Percentiles rank a stretch among this genome's conserved stretches.
Evolutionary conservation across 2,329 filamentous ascomycete genomes (phyloP).

Genomic region (Trichophaea hybrida): DNA sequence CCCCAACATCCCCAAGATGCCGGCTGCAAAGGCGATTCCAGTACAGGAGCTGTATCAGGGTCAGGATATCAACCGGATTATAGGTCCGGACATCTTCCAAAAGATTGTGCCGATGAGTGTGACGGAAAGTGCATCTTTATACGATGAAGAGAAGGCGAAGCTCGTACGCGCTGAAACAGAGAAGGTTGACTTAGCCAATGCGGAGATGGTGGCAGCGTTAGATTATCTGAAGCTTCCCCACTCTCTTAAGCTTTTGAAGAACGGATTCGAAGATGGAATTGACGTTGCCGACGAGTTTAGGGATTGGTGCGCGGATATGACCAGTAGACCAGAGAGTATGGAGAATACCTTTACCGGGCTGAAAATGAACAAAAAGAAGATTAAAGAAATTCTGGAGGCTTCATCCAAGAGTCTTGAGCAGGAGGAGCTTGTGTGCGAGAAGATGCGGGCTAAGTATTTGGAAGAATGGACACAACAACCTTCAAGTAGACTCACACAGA

Average conservation of each 20-base stretch:
- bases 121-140: constrained; percentile 89
- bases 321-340: constrained; percentile 62
- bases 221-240: constrained; percentile 85
- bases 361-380: constrained; percentile 59
- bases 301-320: constrained; percentile 85
- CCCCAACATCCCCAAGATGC: constrained; percentile 70
- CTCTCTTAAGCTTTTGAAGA: constrained; percentile 80
- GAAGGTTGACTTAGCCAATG: constrained; percentile 78
- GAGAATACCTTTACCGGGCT: constrained; percentile 64
- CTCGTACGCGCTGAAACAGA: constrained; percentile 86
- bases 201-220: constrained; percentile 88
- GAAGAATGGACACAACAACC: constrained; percentile 95
- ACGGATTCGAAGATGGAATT: constrained; percentile 72
- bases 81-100: constrained; percentile 89
- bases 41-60: constrained; percentile 94
- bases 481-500: constrained; percentile 76
- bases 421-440: constrained; percentile 96
- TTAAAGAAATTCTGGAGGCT: constrained; percentile 57
- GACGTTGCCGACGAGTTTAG: constrained; percentile 76
- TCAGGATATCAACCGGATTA: constrained; percentile 93
- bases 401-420: constrained; percentile 83
- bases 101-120: constrained; percentile 94
- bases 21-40: constrained; percentile 90
- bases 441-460: constrained; percentile 97
- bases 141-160: constrained; percentile 97